A percentile compares a stretch with the other conserved stretches of the same genome.
These are phyloP conservation scores for Lactifluus piperatus DNA, from an alignment of 768 basidiomycete genomes.

Conservation along the genomic window DNA sequence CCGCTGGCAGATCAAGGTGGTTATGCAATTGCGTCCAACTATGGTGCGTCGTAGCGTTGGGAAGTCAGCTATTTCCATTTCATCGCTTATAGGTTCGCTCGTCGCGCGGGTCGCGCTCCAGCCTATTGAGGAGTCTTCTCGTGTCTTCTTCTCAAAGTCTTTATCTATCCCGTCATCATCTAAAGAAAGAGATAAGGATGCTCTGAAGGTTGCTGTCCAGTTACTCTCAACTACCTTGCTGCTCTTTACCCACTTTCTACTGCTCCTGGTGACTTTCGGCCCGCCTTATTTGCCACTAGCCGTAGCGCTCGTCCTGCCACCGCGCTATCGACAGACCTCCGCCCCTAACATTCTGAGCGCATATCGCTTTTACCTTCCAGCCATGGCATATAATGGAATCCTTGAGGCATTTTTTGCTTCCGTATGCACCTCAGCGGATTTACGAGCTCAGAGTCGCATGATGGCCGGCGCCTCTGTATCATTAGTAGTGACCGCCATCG, in stretches of 20 bases:
- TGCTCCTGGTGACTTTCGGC: constrained; percentile 68
- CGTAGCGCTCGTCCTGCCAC: constrained; percentile 62
- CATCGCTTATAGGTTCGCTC: constrained; percentile 58
- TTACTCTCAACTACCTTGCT: constrained; percentile 44
- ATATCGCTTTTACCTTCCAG: constrained; percentile 86
- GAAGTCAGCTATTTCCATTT: background rate
- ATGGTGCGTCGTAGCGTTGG: constrained; percentile 45
- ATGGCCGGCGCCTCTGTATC: constrained; percentile 69
- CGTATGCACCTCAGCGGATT: constrained; percentile 55
- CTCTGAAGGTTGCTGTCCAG: constrained; percentile 33
- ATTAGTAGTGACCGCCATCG: constrained; percentile 50
- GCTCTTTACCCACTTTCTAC: constrained; percentile 59
- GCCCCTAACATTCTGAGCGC: constrained; percentile 69
- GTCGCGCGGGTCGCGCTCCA: constrained; percentile 90
- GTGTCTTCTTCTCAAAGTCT: constrained; percentile 78
- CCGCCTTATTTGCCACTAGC: constrained; percentile 66
- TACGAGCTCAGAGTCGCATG: constrained; percentile 70
- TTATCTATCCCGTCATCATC: constrained; percentile 18
- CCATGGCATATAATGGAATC: constrained; percentile 83
- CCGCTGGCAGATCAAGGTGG: constrained; percentile 85
- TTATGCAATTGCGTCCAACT: constrained; percentile 92
- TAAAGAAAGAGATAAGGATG: background rate
- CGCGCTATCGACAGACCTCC: constrained; percentile 61
- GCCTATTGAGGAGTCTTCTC: constrained; percentile 88
- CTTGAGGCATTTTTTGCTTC: constrained; percentile 87